Evolutionary conservation across 352 stramenopile species (phyloP).

Genomic region (Phytophthora pluvialis): DNA sequence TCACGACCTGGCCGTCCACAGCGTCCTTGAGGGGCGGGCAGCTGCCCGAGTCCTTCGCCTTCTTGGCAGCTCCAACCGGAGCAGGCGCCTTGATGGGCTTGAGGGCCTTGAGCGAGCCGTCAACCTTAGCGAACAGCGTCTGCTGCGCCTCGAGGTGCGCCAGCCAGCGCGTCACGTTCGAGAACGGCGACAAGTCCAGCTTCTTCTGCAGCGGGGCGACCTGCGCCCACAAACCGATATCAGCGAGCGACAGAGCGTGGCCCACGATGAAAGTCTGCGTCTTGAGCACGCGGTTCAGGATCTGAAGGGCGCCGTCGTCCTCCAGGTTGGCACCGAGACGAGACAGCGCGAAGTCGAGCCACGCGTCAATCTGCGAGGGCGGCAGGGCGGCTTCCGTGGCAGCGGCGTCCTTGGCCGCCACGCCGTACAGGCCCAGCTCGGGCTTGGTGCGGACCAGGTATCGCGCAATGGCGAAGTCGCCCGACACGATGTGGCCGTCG

Average conservation of each 20-base stretch:
- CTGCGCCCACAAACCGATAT: slow-evolving; percentile 94
- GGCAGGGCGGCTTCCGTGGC: slow-evolving; percentile 31
- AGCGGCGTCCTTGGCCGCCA: slow-evolving; percentile 56
- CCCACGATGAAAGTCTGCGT: slow-evolving; percentile 95
- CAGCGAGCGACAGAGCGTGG: slow-evolving; percentile 93
- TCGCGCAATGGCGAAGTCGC: slow-evolving; percentile 81
- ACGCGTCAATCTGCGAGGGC: slow-evolving; percentile 89
- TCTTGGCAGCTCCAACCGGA: slow-evolving; percentile 32
- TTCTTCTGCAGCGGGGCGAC: slow-evolving; percentile 55
- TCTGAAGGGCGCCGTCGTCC: slow-evolving; percentile 60
- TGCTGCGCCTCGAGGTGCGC: slow-evolving; percentile 61
- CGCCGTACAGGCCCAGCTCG: slow-evolving; percentile 63
- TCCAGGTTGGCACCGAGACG: slow-evolving; percentile 46
- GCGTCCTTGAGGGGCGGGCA: slow-evolving; percentile 95
- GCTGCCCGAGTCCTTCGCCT: slow-evolving; percentile 88
- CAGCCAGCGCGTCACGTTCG: slow-evolving; percentile 83
- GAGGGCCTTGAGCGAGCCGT: slow-evolving; percentile 58
- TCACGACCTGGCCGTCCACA: slow-evolving; percentile 95
- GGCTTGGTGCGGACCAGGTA: slow-evolving; percentile 60
- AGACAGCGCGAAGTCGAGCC: slow-evolving; percentile 93
- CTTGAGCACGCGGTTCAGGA: slow-evolving; percentile 91
- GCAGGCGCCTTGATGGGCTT: slow-evolving; percentile 37
- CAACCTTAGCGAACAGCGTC: slow-evolving; percentile 60
- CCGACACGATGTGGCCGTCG: slow-evolving; percentile 67
- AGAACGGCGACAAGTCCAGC: slow-evolving; percentile 56